Conservation (phyloP, 2,329 filamentous ascomycete genomes). For the Grosmannia clavigera region DNA sequence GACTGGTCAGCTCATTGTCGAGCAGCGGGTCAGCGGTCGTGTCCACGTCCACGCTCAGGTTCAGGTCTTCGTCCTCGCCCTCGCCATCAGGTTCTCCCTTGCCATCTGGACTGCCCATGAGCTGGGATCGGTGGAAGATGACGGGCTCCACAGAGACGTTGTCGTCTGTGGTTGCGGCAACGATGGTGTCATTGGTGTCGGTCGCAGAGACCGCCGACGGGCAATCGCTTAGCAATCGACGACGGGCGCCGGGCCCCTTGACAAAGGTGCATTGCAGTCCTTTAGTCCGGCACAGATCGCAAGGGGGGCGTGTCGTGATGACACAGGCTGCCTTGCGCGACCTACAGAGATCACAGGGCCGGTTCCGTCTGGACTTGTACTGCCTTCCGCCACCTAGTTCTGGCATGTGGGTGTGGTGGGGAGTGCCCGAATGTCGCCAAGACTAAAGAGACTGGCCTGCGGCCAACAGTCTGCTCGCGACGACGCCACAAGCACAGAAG, state of each 20-base stretch:
- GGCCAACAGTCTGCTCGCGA: background rate
- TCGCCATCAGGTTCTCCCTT: background rate
- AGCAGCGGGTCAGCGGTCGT: background rate
- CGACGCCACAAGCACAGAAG: background rate
- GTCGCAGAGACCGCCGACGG: background rate
- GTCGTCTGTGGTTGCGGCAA: background rate
- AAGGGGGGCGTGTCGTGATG: background rate
- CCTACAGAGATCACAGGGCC: constrained; percentile 5
- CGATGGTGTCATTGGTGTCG: background rate
- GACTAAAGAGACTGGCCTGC: background rate
- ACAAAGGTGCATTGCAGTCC: constrained; percentile 2
- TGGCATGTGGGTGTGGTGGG: background rate
- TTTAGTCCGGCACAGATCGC: constrained; percentile 1
- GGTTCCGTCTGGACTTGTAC: constrained; percentile 1
- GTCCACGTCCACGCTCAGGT: too few species aligned
- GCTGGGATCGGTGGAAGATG: background rate
- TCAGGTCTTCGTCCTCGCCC: too few species aligned
- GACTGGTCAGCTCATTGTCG: background rate
- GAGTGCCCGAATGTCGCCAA: background rate
- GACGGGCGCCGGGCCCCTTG: background rate
- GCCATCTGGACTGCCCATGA: background rate
- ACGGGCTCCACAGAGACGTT: background rate
- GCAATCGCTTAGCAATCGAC: background rate
- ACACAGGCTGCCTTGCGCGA: constrained; percentile 4
- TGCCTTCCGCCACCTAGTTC: background rate